A percentile compares a stretch with the other conserved stretches of the same genome.
These are phyloP conservation scores for Medicago lupulina DNA, from an alignment of 306 rosid species.

Conservation along the genomic window DNA sequence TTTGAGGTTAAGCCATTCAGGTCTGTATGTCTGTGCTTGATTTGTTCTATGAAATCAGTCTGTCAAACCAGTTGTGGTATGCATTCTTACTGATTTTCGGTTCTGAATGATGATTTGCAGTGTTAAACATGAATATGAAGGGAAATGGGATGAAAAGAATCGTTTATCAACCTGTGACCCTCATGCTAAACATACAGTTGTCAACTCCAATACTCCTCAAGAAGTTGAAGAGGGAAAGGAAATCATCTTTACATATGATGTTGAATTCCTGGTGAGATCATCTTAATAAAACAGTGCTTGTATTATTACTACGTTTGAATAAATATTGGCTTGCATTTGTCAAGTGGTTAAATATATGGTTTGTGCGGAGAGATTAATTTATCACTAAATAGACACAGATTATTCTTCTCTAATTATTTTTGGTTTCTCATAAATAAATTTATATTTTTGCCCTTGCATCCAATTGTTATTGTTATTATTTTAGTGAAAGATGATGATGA, in stretches of 20 bases:
- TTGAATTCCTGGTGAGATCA: conserved; percentile 83
- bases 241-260: conserved; percentile 87
- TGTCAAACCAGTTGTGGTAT: conserved; percentile 1
- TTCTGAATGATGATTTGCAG: conserved; percentile 56
- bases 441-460: neutral
- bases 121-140: conserved; percentile 90
- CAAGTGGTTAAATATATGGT: conserved; percentile 11
- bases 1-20: conserved; percentile 95
- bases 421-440: neutral
- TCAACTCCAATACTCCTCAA: conserved; percentile 87
- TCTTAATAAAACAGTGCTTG: conserved; percentile 10
- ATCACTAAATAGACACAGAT: conserved; percentile 2
- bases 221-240: conserved; percentile 90
- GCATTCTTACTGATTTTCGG: conserved; percentile 34
- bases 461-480: neutral
- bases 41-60: conserved; percentile 14
- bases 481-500: conserved; percentile 15
- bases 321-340: neutral
- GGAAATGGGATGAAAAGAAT: conserved; percentile 77
- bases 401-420: neutral
- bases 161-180: conserved; percentile 94
- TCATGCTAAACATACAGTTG: conserved; percentile 81
- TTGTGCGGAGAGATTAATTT: conserved; percentile 9
- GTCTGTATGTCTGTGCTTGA: conserved; percentile 45
- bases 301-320: conserved; percentile 1